Evolutionary conservation across 108 stramenopile genomes (phyloP).

Genomic region (Skeletonema costatum): DNA sequence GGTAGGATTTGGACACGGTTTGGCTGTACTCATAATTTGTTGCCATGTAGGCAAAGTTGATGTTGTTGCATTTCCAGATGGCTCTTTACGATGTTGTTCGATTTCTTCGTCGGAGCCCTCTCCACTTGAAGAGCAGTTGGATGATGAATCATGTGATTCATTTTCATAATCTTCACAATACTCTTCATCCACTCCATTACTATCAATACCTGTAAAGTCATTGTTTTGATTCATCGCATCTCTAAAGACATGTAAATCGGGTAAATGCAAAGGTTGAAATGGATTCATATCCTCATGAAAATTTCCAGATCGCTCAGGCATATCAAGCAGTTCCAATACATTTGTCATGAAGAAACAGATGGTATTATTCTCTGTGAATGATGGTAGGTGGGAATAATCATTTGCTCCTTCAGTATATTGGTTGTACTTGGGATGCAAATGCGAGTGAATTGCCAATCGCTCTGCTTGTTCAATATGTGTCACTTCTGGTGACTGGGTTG

Average conservation of each 20-base stretch:
- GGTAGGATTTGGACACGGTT: not conserved
- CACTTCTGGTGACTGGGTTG: conserved; percentile 9
- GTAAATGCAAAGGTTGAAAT: conserved; percentile 33
- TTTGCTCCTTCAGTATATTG: not conserved
- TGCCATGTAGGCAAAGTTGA: conserved; percentile 10
- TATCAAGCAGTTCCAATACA: conserved; percentile 36
- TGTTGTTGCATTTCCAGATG: not conserved
- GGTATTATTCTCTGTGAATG: conserved; percentile 20
- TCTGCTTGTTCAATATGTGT: conserved; percentile 40
- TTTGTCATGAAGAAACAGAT: conserved; percentile 48
- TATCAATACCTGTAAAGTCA: not conserved
- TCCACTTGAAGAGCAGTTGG: not conserved
- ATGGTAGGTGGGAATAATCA: conserved; percentile 20
- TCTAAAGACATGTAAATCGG: conserved; percentile 16
- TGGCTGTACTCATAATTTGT: conserved; percentile 16
- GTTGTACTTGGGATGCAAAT: conserved; percentile 24
- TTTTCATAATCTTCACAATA: not conserved
- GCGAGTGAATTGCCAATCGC: conserved; percentile 27
- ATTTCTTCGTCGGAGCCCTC: not conserved
- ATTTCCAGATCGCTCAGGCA: conserved; percentile 18
- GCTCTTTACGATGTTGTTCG: not conserved
- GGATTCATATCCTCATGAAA: conserved; percentile 14
- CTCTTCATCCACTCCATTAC: not conserved
- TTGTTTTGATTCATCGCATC: not conserved
- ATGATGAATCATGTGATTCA: not conserved